These are phyloP conservation scores for Zopfia rhizophila DNA, from an alignment of 2,329 filamentous ascomycete genomes.

Conservation along the genomic window DNA sequence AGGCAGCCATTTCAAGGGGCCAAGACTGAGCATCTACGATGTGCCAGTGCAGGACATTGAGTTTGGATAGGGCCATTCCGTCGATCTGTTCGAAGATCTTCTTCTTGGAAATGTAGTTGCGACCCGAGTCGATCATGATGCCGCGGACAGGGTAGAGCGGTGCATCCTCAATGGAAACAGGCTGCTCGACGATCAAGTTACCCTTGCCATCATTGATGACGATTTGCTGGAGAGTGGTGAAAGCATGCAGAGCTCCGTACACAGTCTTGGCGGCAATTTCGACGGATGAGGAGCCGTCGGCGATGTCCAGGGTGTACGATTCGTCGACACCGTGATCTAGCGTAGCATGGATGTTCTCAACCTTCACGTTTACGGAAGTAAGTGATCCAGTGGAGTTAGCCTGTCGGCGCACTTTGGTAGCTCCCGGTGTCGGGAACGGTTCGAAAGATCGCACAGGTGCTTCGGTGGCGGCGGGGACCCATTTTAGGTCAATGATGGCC, in stretches of 20 bases:
- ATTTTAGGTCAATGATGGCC: constrained; percentile 61
- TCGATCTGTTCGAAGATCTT: constrained; percentile 67
- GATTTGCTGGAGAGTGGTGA: constrained; percentile 68
- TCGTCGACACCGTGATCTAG: constrained; percentile 67
- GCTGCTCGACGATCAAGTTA: constrained; percentile 63
- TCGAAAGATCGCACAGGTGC: constrained; percentile 62
- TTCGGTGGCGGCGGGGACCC: constrained; percentile 65
- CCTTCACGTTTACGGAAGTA: constrained; percentile 57
- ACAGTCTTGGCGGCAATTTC: constrained; percentile 61
- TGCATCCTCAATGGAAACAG: constrained; percentile 61
- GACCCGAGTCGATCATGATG: constrained; percentile 65
- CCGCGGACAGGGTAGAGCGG: constrained; percentile 66
- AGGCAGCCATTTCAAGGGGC: constrained; percentile 61
- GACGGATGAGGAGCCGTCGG: constrained; percentile 52
- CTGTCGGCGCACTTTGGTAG: constrained; percentile 32
- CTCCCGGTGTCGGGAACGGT: constrained; percentile 60
- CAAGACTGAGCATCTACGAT: constrained; percentile 66
- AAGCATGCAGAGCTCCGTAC: constrained; percentile 66
- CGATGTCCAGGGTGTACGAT: constrained; percentile 63
- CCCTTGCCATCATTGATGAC: constrained; percentile 60
- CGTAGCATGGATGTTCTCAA: constrained; percentile 58
- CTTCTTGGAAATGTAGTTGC: constrained; percentile 63
- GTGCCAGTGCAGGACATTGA: constrained; percentile 69
- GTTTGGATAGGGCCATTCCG: constrained; percentile 65
- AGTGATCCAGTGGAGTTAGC: constrained; percentile 46